Base-by-base conservation (phyloP, 2,329 filamentous ascomycete genomes). In the Hawksworthiomyces lignivorus region DNA sequence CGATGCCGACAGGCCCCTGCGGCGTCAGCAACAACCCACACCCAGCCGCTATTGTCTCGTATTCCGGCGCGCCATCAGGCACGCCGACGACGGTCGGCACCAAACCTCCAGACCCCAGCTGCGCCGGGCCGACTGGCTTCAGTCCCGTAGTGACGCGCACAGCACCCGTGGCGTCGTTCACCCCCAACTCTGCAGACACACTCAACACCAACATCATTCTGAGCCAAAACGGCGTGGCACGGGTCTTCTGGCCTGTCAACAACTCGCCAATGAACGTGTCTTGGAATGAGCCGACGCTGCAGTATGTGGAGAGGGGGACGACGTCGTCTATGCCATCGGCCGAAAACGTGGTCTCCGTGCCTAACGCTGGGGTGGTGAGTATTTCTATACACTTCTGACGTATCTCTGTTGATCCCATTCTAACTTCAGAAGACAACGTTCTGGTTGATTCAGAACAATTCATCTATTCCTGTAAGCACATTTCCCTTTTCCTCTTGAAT, bases 401-500 rank as follows among this genome's bases (percentile, higher is more conserved):
- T n/a, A n/a, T n/a, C n/a, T n/a, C n/a, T n/a, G n/a, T n/a, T n/a
- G n/a, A n/a, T n/a, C n/a, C n/a, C n/a, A n/a, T n/a, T n/a, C n/a
- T n/a, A n/a, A n/a, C n/a, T n/a, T n/a, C n/a, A 4, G 15, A 33
- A 58, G 44, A 61, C 56, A 17, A 51, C 52, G 5, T 61, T 59
- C 48, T 58, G 60, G 52, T 52, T 62, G 11, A 53, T 63, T 21
- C 56, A 63, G 48, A 57, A 61, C 48, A 53, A 58, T 44, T 53
- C 54, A 5, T 39, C 52, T 8, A 51, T 49, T 19, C 40, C 47
- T 9, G 48, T 57, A 42, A 44, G 45, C 28, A 36, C 52, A 5
- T 48, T 80, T 80, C 0, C 68, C 68, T 4, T 72, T 84, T 26
- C 24, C 3, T 12, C 24, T 12, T 26, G 24, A 12, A 26, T 26